Conservation (phyloP, 2,329 filamentous ascomycete genomes). For the Neophaeococcomyces mojaviensis region DNA sequence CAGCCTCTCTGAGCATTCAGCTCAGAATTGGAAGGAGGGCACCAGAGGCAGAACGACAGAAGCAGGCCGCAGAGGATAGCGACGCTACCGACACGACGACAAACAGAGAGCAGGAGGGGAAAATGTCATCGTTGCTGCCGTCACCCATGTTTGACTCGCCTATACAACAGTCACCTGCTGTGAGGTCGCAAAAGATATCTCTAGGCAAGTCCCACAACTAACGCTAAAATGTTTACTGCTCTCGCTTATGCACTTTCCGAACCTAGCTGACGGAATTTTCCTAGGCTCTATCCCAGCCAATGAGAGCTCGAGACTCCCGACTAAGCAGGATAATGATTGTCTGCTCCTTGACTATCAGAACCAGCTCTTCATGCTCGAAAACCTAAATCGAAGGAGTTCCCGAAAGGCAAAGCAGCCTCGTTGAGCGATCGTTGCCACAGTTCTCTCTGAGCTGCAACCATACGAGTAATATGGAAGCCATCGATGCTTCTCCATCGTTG, state of each 20-base stretch:
- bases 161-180: neutral
- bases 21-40: slow-evolving; percentile 1
- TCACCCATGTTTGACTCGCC: neutral
- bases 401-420: slow-evolving; percentile 1
- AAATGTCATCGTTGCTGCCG: neutral
- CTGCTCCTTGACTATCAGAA: slow-evolving; percentile 7
- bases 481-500: no score
- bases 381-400: slow-evolving; percentile 6
- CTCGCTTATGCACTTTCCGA: neutral
- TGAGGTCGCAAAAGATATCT: neutral
- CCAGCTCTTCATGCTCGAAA: slow-evolving; percentile 7
- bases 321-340: slow-evolving; percentile 2
- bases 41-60: neutral
- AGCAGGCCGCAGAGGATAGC: neutral
- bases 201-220: neutral
- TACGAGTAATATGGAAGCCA: no score
- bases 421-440: neutral
- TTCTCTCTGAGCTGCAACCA: no score
- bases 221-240: neutral
- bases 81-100: neutral
- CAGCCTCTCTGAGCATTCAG: neutral
- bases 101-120: neutral
- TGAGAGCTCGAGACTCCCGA: neutral
- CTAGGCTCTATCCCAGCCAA: neutral
- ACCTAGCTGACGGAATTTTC: neutral